phyloP scores from a whole-genome alignment of 2,329 filamentous ascomycete species.

The Epichloe coenophiala region DNA sequence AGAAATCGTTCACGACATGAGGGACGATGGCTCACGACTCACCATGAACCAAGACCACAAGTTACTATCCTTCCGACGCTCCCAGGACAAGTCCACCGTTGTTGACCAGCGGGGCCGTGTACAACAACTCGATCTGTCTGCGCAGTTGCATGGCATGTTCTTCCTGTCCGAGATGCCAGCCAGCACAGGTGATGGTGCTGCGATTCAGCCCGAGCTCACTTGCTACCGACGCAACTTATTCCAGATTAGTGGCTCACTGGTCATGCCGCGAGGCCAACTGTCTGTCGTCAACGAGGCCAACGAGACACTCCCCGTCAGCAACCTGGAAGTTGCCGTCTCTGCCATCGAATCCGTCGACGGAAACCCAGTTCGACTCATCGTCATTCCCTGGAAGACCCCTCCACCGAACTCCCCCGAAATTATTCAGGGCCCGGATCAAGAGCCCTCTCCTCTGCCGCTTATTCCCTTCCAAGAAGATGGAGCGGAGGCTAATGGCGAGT shows the following conservation, averaged over 20 bases:
- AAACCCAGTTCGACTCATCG: conserved; percentile 83
- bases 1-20: conserved; percentile 47
- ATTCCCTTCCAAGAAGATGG: conserved; percentile 52
- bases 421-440: conserved; percentile 57
- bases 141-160: conserved; percentile 80
- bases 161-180: conserved; percentile 71
- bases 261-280: conserved; percentile 62
- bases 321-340: conserved; percentile 76
- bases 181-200: conserved; percentile 40
- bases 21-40: conserved; percentile 43
- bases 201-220: conserved; percentile 68
- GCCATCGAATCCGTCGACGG: conserved; percentile 92
- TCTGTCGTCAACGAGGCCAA: conserved; percentile 75
- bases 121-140: conserved; percentile 48
- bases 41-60: conserved; percentile 48
- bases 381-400: conserved; percentile 95
- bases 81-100: conserved; percentile 46
- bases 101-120: conserved; percentile 46
- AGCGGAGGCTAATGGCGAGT: conserved; percentile 56
- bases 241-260: conserved; percentile 84
- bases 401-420: conserved; percentile 62
- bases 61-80: conserved; percentile 42
- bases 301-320: conserved; percentile 68
- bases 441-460: conserved; percentile 70
- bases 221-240: conserved; percentile 95